phyloP scores from a whole-genome alignment of 1,284 basidiomycete genomes.

The Hemileccinum hortonii region DNA sequence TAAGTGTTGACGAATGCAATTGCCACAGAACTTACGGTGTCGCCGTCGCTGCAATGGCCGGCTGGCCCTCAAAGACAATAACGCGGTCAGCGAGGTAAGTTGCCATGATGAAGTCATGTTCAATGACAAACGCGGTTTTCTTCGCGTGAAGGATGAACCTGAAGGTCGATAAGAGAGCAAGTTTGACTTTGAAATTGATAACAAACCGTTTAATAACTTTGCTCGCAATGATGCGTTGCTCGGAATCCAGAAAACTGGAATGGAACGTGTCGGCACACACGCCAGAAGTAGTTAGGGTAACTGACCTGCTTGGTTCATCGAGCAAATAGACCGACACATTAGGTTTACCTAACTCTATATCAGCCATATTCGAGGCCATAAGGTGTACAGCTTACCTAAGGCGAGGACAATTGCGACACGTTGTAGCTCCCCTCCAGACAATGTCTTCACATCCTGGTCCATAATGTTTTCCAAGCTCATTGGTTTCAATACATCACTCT shows the following conservation, averaged over 20 bases:
- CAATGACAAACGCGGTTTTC: slow-evolving; percentile 96
- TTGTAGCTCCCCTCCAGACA: slow-evolving; percentile 96
- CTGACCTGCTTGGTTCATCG: slow-evolving; percentile 76
- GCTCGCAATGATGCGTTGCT: slow-evolving; percentile 95
- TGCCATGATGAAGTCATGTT: slow-evolving; percentile 98
- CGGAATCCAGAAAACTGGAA: slow-evolving; percentile 87
- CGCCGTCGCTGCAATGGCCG: slow-evolving; percentile 80
- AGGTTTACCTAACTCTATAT: slow-evolving; percentile 56
- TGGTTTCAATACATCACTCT: slow-evolving; percentile 93
- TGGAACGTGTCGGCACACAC: slow-evolving; percentile 11
- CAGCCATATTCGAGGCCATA: neutral
- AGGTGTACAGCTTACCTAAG: slow-evolving; percentile 50
- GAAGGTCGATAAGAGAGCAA: slow-evolving; percentile 3
- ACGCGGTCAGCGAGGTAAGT: slow-evolving; percentile 97
- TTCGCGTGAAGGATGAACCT: slow-evolving; percentile 91
- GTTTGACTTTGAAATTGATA: neutral
- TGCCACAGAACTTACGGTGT: slow-evolving; percentile 55
- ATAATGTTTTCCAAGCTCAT: slow-evolving; percentile 91
- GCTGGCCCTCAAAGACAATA: slow-evolving; percentile 90
- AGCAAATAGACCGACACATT: slow-evolving; percentile 85
- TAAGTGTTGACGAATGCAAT: neutral
- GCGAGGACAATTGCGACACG: slow-evolving; percentile 92
- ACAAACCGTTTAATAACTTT: slow-evolving; percentile 92
- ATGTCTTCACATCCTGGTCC: slow-evolving; percentile 94
- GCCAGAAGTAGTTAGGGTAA: neutral